Evolutionary conservation across 2,329 filamentous ascomycete species (phyloP).

Genomic region (Fusarium robinianum): DNA sequence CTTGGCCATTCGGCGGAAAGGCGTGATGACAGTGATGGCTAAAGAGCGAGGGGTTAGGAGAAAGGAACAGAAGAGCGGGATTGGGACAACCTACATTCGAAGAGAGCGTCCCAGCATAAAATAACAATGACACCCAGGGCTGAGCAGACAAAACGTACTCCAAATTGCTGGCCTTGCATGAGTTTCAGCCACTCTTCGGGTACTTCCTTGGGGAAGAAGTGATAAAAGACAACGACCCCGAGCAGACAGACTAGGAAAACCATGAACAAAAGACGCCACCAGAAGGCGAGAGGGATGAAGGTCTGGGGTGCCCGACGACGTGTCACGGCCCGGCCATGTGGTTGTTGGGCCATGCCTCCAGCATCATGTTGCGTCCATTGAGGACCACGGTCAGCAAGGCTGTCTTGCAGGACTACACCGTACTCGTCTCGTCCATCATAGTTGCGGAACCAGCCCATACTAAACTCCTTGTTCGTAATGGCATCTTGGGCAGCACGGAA

Average conservation of each 20-base stretch:
- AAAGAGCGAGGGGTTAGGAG: background rate
- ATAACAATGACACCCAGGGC: conserved; percentile 47
- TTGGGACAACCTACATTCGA: conserved; percentile 40
- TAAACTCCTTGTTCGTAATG: conserved; percentile 20
- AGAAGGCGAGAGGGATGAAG: conserved; percentile 43
- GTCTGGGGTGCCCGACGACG: conserved; percentile 29
- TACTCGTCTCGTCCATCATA: conserved; percentile 22
- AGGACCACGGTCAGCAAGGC: conserved; percentile 2
- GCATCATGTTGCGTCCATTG: conserved; percentile 16
- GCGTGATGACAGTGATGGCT: conserved; percentile 49
- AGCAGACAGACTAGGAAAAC: conserved; percentile 42
- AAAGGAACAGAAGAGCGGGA: accelerated
- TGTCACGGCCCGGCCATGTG: conserved; percentile 3
- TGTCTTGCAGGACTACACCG: conserved; percentile 19
- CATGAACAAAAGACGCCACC: conserved; percentile 42
- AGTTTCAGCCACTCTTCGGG: conserved; percentile 38
- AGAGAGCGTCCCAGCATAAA: conserved; percentile 48
- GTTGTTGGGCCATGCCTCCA: conserved; percentile 11
- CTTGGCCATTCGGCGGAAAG: conserved; percentile 46
- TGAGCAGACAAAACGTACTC: conserved; percentile 50
- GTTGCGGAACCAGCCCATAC: conserved; percentile 20
- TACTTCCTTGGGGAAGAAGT: conserved; percentile 33
- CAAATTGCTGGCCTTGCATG: conserved; percentile 48
- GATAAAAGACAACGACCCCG: conserved; percentile 47
- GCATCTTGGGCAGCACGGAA: conserved; percentile 20